Percentiles rank a stretch among this genome's conserved stretches.
phyloP scores from a whole-genome alignment of 495 filamentous ascomycete species.

The Paragyromitra xinjiangensis region DNA sequence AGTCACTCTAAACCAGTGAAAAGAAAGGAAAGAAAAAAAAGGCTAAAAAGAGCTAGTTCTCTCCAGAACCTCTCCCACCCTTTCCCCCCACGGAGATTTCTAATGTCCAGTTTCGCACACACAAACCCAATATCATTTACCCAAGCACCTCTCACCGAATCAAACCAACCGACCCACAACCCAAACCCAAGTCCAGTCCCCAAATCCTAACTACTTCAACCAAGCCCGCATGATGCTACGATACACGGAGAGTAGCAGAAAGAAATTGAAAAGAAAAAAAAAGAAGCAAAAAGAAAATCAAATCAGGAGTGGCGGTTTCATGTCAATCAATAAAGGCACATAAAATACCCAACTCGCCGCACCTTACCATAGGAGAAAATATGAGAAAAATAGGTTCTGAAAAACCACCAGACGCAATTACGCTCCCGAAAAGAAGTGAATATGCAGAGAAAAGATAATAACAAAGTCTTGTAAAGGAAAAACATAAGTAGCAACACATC shows the following conservation, averaged over 20 bases:
- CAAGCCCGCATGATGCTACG: constrained; percentile 38
- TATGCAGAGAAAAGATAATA: constrained; percentile 18
- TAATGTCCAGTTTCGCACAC: constrained; percentile 36
- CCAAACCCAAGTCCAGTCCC: constrained; percentile 47
- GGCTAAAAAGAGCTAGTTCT: constrained; percentile 14
- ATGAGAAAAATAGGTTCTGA: constrained; percentile 3
- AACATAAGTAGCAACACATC: constrained; percentile 35
- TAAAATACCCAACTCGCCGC: constrained; percentile 32
- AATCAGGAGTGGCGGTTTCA: constrained; percentile 21
- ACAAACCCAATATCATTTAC: constrained; percentile 48
- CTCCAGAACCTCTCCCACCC: constrained; percentile 8
- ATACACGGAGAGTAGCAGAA: constrained; percentile 37
- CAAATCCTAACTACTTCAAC: constrained; percentile 39
- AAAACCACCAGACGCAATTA: constrained; percentile 31
- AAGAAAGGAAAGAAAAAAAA: constrained; percentile 8
- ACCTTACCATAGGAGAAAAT: constrained; percentile 21
- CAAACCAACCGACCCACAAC: constrained; percentile 50
- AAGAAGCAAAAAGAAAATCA: background rate
- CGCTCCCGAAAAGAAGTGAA: constrained; percentile 33
- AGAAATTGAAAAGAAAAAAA: constrained; percentile 33
- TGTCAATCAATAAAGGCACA: constrained; percentile 34
- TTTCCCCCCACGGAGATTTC: constrained; percentile 16
- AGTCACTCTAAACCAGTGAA: constrained; percentile 21
- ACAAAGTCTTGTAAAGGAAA: constrained; percentile 27
- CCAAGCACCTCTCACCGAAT: constrained; percentile 41